Percentiles rank a stretch among this genome's conserved stretches.
Conservation (phyloP, 1,139 yeast genomes). For the Diutina ranongensis region DNA sequence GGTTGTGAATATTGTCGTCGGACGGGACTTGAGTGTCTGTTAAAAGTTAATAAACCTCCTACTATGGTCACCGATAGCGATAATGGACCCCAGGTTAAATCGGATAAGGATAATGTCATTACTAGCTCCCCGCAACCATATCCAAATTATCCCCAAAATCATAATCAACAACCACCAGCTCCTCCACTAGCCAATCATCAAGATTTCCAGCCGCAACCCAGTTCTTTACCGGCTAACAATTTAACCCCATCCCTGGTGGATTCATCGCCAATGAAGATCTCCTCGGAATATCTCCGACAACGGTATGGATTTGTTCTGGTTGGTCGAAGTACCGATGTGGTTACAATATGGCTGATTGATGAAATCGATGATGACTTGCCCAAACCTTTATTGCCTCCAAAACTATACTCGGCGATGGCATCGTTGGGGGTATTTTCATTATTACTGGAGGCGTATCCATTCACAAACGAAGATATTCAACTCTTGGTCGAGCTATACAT, state of each 20-base stretch:
- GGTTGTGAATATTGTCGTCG: conserved; percentile 28
- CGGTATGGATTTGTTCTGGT: not conserved
- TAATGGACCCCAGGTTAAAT: no score
- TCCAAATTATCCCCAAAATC: no score
- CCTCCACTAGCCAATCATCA: no score
- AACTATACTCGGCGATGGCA: conserved; percentile 9
- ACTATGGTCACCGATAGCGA: not conserved
- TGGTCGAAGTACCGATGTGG: not conserved
- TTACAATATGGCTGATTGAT: not conserved
- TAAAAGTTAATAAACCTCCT: not conserved
- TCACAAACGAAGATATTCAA: conserved; percentile 15
- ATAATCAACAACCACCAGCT: no score
- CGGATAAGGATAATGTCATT: not conserved
- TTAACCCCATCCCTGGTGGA: not conserved
- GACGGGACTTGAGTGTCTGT: conserved; percentile 11
- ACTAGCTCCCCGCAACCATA: not conserved
- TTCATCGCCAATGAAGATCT: not conserved
- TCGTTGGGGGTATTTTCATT: conserved; percentile 25
- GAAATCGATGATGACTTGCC: not conserved
- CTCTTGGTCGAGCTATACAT: conserved; percentile 21
- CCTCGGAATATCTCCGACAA: not conserved
- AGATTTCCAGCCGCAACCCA: not conserved
- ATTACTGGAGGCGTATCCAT: conserved; percentile 15
- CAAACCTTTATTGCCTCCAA: not conserved
- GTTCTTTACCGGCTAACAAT: not conserved